Conservation (phyloP, 2,329 filamentous ascomycete species). For the Blastomyces silverae region DNA sequence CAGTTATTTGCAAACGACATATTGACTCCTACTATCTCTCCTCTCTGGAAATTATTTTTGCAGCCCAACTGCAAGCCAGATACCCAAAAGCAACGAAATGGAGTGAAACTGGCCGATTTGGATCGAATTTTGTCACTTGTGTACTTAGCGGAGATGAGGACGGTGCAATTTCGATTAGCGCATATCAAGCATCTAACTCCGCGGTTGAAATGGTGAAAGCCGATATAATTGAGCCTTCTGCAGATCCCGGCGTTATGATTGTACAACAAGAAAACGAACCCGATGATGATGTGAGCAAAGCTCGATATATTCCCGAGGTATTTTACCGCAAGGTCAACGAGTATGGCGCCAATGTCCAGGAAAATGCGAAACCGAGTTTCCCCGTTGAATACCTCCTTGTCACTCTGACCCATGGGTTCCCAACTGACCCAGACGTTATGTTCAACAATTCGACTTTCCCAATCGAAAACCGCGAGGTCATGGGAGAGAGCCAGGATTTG, state of each 20-base stretch:
- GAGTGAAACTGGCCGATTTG: slow-evolving; percentile 90
- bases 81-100: slow-evolving; percentile 90
- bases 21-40: slow-evolving; percentile 92
- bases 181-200: slow-evolving; percentile 92
- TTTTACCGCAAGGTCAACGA: slow-evolving; percentile 96
- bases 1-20: slow-evolving; percentile 89
- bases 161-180: slow-evolving; percentile 78
- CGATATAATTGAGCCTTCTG: slow-evolving; percentile 90
- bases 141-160: slow-evolving; percentile 88
- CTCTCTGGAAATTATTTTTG: slow-evolving; percentile 85
- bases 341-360: slow-evolving; percentile 90
- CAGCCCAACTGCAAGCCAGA: slow-evolving; percentile 77
- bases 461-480: slow-evolving; percentile 81
- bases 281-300: slow-evolving; percentile 59
- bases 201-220: slow-evolving; percentile 95
- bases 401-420: slow-evolving; percentile 94
- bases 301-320: slow-evolving; percentile 91
- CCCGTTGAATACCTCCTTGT: slow-evolving; percentile 95
- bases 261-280: slow-evolving; percentile 89
- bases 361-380: slow-evolving; percentile 94
- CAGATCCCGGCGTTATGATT: slow-evolving; percentile 87
- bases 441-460: slow-evolving; percentile 71
- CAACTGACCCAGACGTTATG: slow-evolving; percentile 65
- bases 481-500: slow-evolving; percentile 80
- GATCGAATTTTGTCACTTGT: slow-evolving; percentile 95